These are phyloP conservation scores for Pseudopithomyces chartarum DNA, from an alignment of 2,329 filamentous ascomycete genomes.

Conservation along the genomic window DNA sequence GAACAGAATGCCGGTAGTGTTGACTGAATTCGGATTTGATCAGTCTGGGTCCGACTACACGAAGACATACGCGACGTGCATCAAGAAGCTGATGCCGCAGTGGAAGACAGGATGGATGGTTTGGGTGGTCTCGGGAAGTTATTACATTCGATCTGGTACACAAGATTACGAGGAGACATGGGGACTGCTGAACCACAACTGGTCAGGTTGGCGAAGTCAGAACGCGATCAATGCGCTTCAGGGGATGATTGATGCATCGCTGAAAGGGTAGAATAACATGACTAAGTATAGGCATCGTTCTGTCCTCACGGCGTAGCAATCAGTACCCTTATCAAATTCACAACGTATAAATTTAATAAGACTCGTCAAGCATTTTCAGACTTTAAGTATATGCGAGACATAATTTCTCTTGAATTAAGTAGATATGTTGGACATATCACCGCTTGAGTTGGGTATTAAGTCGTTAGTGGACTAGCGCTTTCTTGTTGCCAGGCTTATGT, in stretches of 20 bases:
- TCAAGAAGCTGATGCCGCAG: slow-evolving; percentile 57
- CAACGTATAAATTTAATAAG: too few relatives aligned
- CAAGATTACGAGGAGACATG: slow-evolving; percentile 60
- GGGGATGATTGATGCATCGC: slow-evolving; percentile 56
- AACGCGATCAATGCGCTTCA: slow-evolving; percentile 44
- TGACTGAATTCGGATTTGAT: slow-evolving; percentile 62
- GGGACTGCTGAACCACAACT: slow-evolving; percentile 55
- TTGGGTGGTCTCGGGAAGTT: slow-evolving; percentile 64
- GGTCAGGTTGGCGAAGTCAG: slow-evolving; percentile 49
- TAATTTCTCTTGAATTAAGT: too few relatives aligned
- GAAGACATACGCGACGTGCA: slow-evolving; percentile 56
- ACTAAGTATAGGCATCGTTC: too few relatives aligned
- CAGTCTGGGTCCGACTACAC: slow-evolving; percentile 55
- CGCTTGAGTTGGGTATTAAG: too few relatives aligned
- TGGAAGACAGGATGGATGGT: slow-evolving; percentile 66
- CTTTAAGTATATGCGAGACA: too few relatives aligned
- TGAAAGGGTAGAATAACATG: slow-evolving; percentile 5
- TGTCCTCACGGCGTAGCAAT: too few relatives aligned
- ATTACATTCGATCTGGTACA: slow-evolving; percentile 50
- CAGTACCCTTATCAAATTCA: too few relatives aligned
- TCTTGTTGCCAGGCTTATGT: too few relatives aligned
- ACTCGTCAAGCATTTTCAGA: too few relatives aligned
- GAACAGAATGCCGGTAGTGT: slow-evolving; percentile 58
- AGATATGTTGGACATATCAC: too few relatives aligned
- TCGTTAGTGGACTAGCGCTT: too few relatives aligned